Evolutionary conservation across 1,284 basidiomycete species (phyloP).

Genomic region (Anthracocystis panici-leucophaei): DNA sequence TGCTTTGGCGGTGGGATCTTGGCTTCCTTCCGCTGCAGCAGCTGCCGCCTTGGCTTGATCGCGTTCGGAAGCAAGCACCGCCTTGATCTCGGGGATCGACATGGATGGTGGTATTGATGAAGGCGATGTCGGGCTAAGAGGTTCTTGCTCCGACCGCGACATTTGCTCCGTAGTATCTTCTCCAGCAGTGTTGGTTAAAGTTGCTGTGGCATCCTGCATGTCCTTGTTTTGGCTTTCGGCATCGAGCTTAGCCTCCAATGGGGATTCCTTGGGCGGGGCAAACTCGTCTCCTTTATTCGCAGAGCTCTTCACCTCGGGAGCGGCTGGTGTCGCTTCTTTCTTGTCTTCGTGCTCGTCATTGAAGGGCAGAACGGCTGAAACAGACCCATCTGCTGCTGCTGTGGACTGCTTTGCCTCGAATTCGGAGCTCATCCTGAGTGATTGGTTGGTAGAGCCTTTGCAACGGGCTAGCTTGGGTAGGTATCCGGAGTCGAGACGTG

Average conservation of each 20-base stretch:
- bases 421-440: conserved; percentile 11
- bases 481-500: neutral
- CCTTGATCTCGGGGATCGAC: conserved; percentile 50
- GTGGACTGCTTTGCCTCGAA: neutral
- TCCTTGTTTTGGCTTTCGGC: neutral
- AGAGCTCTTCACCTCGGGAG: neutral
- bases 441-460: neutral
- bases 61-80: conserved; percentile 39
- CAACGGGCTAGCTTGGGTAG: neutral
- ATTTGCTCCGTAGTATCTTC: neutral
- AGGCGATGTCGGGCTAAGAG: conserved; percentile 11
- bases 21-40: conserved; percentile 4
- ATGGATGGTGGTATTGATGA: conserved; percentile 34
- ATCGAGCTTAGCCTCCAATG: neutral
- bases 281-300: neutral
- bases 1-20: neutral
- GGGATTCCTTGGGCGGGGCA: neutral
- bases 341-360: neutral
- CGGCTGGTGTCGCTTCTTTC: neutral
- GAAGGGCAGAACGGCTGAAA: neutral
- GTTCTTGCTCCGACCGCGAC: neutral
- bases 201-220: neutral
- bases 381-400: neutral
- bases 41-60: conserved; percentile 37
- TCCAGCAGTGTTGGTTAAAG: neutral